Evolutionary conservation across 2,329 filamentous ascomycete genomes (phyloP).

Genomic region (Talaromyces sp.): DNA sequence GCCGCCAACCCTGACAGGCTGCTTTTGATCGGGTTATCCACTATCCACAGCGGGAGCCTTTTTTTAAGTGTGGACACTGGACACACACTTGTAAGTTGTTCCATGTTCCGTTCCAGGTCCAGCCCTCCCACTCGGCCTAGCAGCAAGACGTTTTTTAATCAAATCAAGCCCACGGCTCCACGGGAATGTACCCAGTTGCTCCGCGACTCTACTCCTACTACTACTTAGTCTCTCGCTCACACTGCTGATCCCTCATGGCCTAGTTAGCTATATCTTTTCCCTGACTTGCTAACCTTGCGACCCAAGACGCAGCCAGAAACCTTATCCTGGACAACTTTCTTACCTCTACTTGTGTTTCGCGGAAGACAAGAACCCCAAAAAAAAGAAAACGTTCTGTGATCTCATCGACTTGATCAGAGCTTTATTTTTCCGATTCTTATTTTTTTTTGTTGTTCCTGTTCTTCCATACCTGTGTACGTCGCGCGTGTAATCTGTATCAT

Average conservation of each 20-base stretch:
- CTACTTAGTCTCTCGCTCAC: slow-evolving; percentile 1
- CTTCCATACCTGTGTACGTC: not conserved
- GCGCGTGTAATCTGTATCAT: slow-evolving; percentile 6
- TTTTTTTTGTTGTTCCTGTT: not conserved
- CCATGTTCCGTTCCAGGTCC: not conserved
- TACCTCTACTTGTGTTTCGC: not conserved
- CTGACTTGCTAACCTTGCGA: slow-evolving; percentile 11
- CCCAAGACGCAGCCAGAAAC: slow-evolving; percentile 16
- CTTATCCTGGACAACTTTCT: slow-evolving; percentile 14
- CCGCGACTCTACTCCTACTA: not conserved
- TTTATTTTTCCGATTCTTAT: not conserved
- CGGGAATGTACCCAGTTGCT: slow-evolving; percentile 4
- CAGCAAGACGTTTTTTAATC: not conserved
- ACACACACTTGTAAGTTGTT: not conserved
- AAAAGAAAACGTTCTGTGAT: slow-evolving; percentile 8
- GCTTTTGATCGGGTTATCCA: slow-evolving; percentile 11
- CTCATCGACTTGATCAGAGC: slow-evolving; percentile 10
- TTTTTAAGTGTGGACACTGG: slow-evolving; percentile 10
- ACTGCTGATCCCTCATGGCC: not conserved
- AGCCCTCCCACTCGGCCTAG: not conserved
- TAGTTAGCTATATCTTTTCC: not conserved
- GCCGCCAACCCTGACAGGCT: slow-evolving; percentile 1
- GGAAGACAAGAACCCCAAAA: not conserved
- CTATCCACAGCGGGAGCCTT: slow-evolving; percentile 14
- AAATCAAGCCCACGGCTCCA: not conserved